phyloP scores from a whole-genome alignment of 441 rosid species.

The Rhodomyrtus psidioides region DNA sequence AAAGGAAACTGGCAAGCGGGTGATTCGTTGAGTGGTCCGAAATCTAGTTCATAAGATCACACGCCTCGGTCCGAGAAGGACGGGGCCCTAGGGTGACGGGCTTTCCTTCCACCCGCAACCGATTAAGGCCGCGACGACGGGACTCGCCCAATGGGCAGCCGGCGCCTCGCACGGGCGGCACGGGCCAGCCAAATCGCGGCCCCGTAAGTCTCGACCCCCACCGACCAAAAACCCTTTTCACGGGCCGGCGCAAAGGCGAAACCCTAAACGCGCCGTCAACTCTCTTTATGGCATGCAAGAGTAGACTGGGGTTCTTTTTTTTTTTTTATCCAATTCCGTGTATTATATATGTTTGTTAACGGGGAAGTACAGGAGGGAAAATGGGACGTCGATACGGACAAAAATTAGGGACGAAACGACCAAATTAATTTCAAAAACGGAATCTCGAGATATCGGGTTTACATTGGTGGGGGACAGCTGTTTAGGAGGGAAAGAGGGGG shows the following conservation, averaged over 20 bases:
- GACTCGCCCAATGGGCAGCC: not conserved
- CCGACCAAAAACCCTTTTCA: too few species aligned
- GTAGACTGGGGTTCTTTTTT: too few species aligned
- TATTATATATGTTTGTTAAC: too few species aligned
- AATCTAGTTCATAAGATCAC: not conserved
- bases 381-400: not conserved
- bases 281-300: too few species aligned
- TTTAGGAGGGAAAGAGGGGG: not conserved
- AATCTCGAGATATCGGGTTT: not conserved
- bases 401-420: not conserved
- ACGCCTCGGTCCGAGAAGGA: too few species aligned
- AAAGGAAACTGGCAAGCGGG: not conserved
- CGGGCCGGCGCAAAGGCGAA: too few species aligned
- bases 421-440: not conserved
- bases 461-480: not conserved
- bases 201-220: too few species aligned
- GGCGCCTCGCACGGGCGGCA: too few species aligned
- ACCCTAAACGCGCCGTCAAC: too few species aligned
- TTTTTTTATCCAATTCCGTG: too few species aligned
- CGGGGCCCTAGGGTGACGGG: not conserved
- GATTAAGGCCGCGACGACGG: not conserved
- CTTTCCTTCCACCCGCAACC: accelerated
- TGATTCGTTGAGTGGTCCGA: not conserved
- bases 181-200: too few species aligned
- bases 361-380: not conserved